Percentiles rank a stretch among this genome's conserved stretches.
Evolutionary conservation across 2,329 filamentous ascomycete genomes (phyloP).

Genomic region (Didymellaceae sp.): DNA sequence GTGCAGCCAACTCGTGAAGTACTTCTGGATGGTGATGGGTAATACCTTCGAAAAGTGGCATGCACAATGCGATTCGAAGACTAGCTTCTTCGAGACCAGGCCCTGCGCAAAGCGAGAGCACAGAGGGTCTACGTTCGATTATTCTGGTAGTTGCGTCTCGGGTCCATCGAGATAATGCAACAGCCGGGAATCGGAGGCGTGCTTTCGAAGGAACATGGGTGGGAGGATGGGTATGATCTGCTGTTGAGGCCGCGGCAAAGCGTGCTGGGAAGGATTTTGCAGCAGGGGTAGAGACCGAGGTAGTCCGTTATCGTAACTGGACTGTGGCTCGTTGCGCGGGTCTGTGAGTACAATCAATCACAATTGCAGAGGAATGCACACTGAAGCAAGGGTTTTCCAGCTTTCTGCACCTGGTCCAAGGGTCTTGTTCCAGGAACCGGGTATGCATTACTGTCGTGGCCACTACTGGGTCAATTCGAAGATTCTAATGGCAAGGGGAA

Average conservation of each 20-base stretch:
- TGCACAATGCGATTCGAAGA: no score
- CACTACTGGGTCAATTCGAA: neutral
- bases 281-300: constrained; percentile 8
- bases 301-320: constrained; percentile 14
- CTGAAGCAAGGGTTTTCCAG: constrained; percentile 2
- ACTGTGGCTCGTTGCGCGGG: constrained; percentile 9
- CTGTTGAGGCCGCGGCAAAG: neutral
- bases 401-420: constrained; percentile 1
- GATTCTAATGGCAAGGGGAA: constrained; percentile 7
- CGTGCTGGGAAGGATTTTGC: neutral
- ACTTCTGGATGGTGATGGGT: no score
- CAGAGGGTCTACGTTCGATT: no score
- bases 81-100: neutral
- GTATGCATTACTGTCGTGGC: constrained; percentile 11
- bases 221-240: neutral
- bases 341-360: constrained; percentile 1
- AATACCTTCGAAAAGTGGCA: no score
- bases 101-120: neutral
- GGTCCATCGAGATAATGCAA: constrained; percentile 5
- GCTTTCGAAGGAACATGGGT: neutral
- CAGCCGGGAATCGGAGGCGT: neutral
- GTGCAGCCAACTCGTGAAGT: no score
- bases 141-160: neutral
- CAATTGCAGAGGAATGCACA: constrained; percentile 5
- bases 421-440: constrained; percentile 10